Evolutionary conservation across 441 rosid genomes (phyloP).

Genomic region (Adansonia madagascariensis): DNA sequence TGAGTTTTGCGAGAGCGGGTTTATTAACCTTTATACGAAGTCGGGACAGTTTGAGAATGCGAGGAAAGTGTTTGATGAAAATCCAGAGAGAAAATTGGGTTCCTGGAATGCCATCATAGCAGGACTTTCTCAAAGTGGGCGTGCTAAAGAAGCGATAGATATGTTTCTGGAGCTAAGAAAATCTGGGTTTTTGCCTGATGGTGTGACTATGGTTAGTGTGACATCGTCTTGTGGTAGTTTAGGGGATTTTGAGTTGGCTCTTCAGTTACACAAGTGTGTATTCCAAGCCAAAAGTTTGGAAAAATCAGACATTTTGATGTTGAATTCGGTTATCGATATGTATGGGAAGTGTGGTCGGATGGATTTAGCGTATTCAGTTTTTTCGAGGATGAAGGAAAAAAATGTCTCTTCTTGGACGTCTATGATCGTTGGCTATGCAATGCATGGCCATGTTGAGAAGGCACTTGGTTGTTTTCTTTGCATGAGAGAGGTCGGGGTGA

Average conservation of each 20-base stretch:
- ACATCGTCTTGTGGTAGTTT: constrained; percentile 75
- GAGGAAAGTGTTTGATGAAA: constrained; percentile 68
- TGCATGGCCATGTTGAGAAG: constrained; percentile 54
- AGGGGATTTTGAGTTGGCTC: constrained; percentile 64
- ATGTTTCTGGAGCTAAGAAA: constrained; percentile 65
- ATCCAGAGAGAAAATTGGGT: constrained; percentile 67
- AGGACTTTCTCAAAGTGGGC: constrained; percentile 64
- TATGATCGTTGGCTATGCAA: constrained; percentile 71
- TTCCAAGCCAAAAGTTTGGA: constrained; percentile 50
- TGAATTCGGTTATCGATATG: constrained; percentile 76
- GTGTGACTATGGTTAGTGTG: constrained; percentile 74
- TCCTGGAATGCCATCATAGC: constrained; percentile 84
- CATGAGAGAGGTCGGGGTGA: constrained; percentile 57
- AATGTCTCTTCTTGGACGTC: constrained; percentile 88
- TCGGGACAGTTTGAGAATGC: constrained; percentile 57
- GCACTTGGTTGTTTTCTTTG: constrained; percentile 58
- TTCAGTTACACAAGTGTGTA: constrained; percentile 74
- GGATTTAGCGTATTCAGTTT: constrained; percentile 68
- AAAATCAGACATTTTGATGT: constrained; percentile 59
- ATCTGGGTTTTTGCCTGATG: constrained; percentile 68
- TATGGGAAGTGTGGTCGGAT: constrained; percentile 84
- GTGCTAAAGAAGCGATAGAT: constrained; percentile 53
- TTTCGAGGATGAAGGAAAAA: constrained; percentile 44
- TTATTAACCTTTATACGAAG: constrained; percentile 53
- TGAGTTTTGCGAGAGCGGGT: constrained; percentile 81